A percentile compares a stretch with the other conserved stretches of the same genome.
These are phyloP conservation scores for Starmerella stigmatis DNA, from an alignment of 805 yeast genomes.

Conservation along the genomic window DNA sequence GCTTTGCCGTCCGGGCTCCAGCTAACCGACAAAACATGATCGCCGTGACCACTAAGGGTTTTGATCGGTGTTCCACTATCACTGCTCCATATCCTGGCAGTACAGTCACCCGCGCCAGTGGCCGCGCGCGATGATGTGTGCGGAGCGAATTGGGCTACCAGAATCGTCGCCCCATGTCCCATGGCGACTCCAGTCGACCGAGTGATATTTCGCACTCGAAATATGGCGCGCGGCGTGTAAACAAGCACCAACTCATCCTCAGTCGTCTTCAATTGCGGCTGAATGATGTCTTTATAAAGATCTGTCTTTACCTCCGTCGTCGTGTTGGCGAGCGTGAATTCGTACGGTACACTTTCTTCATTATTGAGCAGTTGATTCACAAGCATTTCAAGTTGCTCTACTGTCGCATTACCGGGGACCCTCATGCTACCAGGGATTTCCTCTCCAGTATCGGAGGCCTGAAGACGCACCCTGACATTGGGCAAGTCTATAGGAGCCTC, in stretches of 20 bases:
- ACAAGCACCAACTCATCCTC: slow-evolving; percentile 88
- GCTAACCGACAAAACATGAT: slow-evolving; percentile 87
- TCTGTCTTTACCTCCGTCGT: slow-evolving; percentile 66
- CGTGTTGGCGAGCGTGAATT: slow-evolving; percentile 52
- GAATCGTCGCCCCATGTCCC: slow-evolving; percentile 89
- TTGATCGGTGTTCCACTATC: slow-evolving; percentile 83
- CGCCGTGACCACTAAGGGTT: slow-evolving; percentile 71
- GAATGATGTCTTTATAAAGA: slow-evolving; percentile 66
- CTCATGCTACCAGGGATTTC: slow-evolving; percentile 71
- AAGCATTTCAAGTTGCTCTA: slow-evolving; percentile 76
- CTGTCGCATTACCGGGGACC: slow-evolving; percentile 83
- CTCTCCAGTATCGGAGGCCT: slow-evolving; percentile 78
- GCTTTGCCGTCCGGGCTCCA: slow-evolving; percentile 88
- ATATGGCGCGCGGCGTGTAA: slow-evolving; percentile 89
- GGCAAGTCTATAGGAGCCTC: slow-evolving; percentile 71
- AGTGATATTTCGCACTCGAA: slow-evolving; percentile 84
- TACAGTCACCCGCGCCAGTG: slow-evolving; percentile 92
- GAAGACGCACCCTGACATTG: slow-evolving; percentile 75
- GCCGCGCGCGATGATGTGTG: slow-evolving; percentile 73
- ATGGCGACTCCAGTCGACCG: slow-evolving; percentile 85
- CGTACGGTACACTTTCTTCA: slow-evolving; percentile 84
- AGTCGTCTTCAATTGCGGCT: slow-evolving; percentile 78
- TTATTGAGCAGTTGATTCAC: slow-evolving; percentile 56
- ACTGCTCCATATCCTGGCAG: slow-evolving; percentile 96
- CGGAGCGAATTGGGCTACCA: slow-evolving; percentile 91